Evolutionary conservation across 345 rosid species (phyloP).

Genomic region (Salix suchowensis): DNA sequence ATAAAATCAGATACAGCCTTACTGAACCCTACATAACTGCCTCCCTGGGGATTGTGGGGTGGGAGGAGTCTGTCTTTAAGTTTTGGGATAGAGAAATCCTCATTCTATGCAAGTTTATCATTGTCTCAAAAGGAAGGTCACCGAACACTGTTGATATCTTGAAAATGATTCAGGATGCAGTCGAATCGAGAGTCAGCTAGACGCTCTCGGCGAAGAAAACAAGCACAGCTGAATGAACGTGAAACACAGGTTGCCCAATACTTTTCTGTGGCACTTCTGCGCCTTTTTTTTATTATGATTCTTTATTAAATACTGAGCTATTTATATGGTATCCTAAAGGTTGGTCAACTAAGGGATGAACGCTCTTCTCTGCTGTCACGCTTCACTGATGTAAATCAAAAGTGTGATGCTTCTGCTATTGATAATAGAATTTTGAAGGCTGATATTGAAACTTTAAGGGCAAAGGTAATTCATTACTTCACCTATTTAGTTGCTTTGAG

Average conservation of each 20-base stretch:
- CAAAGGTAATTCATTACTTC: constrained; percentile 49
- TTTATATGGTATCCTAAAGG: constrained; percentile 38
- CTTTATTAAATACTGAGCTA: constrained; percentile 4
- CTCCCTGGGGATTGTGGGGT: not conserved
- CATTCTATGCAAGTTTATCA: not conserved
- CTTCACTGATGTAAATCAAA: constrained; percentile 63
- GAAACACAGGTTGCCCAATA: constrained; percentile 67
- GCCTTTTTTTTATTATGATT: not conserved
- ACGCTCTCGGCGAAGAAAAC: constrained; percentile 92
- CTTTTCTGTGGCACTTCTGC: not conserved
- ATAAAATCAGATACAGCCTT: not conserved
- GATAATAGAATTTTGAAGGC: constrained; percentile 91
- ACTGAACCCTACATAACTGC: not conserved
- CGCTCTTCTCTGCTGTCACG: constrained; percentile 62
- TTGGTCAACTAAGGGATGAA: constrained; percentile 73
- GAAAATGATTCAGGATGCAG: constrained; percentile 58
- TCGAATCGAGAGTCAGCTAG: constrained; percentile 99
- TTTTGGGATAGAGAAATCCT: too few relatives aligned
- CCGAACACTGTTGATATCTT: constrained; percentile 9
- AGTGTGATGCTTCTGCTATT: constrained; percentile 74
- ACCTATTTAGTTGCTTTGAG: not conserved
- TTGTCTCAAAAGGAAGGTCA: not conserved
- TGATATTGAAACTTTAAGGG: constrained; percentile 84
- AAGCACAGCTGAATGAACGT: constrained; percentile 76
- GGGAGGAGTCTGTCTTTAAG: not conserved